Base-by-base conservation (phyloP, 164 flowering plant species). In the Platanus orientalis region DNA sequence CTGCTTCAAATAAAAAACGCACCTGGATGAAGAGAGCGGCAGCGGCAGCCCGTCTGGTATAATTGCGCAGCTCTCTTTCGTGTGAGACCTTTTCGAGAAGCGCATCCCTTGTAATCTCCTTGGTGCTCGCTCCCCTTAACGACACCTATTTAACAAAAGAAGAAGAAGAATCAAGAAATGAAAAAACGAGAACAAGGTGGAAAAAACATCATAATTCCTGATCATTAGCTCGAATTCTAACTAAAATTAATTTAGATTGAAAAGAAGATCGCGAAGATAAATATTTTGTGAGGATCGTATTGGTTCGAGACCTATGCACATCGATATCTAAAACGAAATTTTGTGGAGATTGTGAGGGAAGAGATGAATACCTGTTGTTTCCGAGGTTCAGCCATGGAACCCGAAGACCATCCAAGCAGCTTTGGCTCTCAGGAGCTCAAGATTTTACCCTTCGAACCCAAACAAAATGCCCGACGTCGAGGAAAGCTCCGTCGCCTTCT, bases 61-160 rank as follows among this genome's bases (percentile, higher is more conserved):
- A 85, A 67, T 75, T 82, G 4, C 97, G 91, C 19, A 86, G 84
- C 73, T 89, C 87, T 61, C 99, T 78, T 58, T 94, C 87, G 7
- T 80, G 84, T 0, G 87, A 71, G 60, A 94, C 93, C 68, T 81
- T 82, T 75, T 84, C 82, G 7, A 94, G 81, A 54, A 94, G 85
- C 2, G 85, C 93, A 29, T 86, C 90, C 61, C 99, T 84, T 13
- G 93, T 76, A 9, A 94, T 89, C 69, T 94, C 99, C 75, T 75
- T 88, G 0, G 92, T 81, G 54, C 99, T 94, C 11, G 96, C 83
- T 62, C 99, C 99, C 61, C 99, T 81, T 70, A 91, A 67, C 13
- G 96, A 94, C 0, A 94, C 97, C 96, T 94, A 75, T 66, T 40
- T 45, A 59, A 19, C 16, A 60, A 29, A 28, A 3, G 29, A 23